Base-by-base conservation (phyloP, 495 filamentous ascomycete genomes). In the Trichoderma reesei region DNA sequence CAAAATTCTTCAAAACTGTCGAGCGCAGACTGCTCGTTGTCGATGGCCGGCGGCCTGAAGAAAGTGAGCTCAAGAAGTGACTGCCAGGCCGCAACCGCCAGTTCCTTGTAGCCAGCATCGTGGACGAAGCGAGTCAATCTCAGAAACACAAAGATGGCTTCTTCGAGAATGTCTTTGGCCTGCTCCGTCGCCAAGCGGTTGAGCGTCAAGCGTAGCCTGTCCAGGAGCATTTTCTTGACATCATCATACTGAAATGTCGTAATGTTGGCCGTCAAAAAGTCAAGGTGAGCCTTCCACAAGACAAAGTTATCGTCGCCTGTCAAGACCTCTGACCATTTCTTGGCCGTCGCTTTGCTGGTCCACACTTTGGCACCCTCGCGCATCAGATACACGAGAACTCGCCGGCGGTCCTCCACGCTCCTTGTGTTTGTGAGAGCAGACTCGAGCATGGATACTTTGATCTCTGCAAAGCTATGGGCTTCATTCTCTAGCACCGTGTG, bases 61-160 rank as follows among this genome's bases (percentile, higher is more conserved):
- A 90, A 86, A 41, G 83, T 82, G 59, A 90, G 79, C 71, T 98
- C 94, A 4, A 98, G 76, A 6, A 88, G 68, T 9, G 83, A 88
- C 71, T 98, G 94, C 90, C 95, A 96, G 11, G 88, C 78, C 18
- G 87, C 91, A 1, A 88, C 77, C 4, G 89, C 86, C 42, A 87
- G 76, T 70, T 98, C 94, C n/a, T 77, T 69, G 70, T 87, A 94
- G 0, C 94, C 94, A 38, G 90, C 79, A 72, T 97, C 90, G 26
- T 82, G 78, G 62, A 94, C 80, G 68, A 93, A 87, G 5, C 85
- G 72, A 0, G 90, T 91, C 59, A 86, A 61, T 46, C 92, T 83
- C 13, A 96, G 75, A 39, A 97, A 82, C 3, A 94, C 73, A 71
- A 96, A 90, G 3, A 88, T 72, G 31, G 87, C 82, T 63, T 88